Conservation (phyloP, 805 yeast species). For the Candida khao-thaluensis region DNA sequence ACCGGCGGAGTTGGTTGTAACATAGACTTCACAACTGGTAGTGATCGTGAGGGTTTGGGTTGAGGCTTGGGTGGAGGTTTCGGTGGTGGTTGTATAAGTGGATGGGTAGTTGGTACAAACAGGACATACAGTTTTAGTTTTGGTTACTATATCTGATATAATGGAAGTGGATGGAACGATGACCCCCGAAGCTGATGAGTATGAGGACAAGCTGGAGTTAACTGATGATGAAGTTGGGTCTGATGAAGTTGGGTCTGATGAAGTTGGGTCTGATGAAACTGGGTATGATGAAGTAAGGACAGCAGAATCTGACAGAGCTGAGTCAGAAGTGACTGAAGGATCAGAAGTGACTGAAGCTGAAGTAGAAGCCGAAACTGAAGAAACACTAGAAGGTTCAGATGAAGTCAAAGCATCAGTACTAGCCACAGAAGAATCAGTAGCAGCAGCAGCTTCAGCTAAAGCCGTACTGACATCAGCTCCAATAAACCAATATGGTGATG, state of each 20-base stretch:
- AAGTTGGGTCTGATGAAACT: too few relatives aligned
- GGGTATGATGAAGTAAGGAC: too few relatives aligned
- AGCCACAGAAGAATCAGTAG: conserved; percentile 8
- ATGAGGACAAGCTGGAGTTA: too few relatives aligned
- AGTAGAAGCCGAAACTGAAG: conserved; percentile 2
- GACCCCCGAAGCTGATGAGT: too few relatives aligned
- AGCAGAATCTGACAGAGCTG: too few relatives aligned
- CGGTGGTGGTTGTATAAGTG: conserved; percentile 10
- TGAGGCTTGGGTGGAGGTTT: too few relatives aligned
- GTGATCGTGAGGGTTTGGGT: conserved; percentile 5
- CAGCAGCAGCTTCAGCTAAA: conserved; percentile 28
- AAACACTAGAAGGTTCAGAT: conserved; percentile 11
- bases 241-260: too few relatives aligned
- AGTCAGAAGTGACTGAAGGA: too few relatives aligned
- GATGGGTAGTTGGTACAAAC: conserved; percentile 14
- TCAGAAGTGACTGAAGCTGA: conserved; percentile 4
- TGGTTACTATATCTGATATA: neutral
- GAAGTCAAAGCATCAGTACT: conserved; percentile 1
- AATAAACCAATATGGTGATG: conserved; percentile 39
- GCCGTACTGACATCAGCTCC: conserved; percentile 25
- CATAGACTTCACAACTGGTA: conserved; percentile 15
- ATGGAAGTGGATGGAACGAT: too few relatives aligned
- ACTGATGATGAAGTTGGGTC: too few relatives aligned
- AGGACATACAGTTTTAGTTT: conserved; percentile 11
- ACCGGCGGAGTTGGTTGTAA: conserved; percentile 12